These are phyloP conservation scores for Candida bentonensis DNA, from an alignment of 805 yeast genomes.

Conservation along the genomic window DNA sequence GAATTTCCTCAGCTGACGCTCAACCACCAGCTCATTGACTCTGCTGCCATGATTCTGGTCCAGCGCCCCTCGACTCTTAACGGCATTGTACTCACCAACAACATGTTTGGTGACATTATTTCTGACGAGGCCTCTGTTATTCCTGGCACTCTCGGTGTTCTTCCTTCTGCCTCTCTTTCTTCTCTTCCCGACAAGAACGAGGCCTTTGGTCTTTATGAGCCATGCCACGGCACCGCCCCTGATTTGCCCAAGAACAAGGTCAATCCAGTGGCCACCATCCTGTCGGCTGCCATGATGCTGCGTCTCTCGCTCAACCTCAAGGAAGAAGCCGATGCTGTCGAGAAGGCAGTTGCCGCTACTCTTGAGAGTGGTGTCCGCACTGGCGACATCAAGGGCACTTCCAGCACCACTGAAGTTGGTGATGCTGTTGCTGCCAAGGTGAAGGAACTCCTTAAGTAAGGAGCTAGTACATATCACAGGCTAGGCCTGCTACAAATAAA, in stretches of 20 bases:
- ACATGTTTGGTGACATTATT: conserved; percentile 97
- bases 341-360: conserved; percentile 72
- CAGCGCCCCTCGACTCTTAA: conserved; percentile 83
- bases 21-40: conserved; percentile 92
- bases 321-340: conserved; percentile 79
- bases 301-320: conserved; percentile 72
- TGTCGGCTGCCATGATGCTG: conserved; percentile 96
- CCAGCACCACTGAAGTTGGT: conserved; percentile 81
- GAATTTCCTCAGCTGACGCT: conserved; percentile 84
- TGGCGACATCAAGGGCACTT: conserved; percentile 79
- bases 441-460: conserved; percentile 30
- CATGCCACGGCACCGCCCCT: conserved; percentile 98
- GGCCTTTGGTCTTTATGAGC: conserved; percentile 95
- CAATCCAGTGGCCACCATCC: conserved; percentile 88
- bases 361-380: conserved; percentile 79
- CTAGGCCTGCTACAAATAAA: no score
- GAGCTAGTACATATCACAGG: no score
- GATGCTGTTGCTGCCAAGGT: conserved; percentile 79
- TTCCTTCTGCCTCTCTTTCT: conserved; percentile 93
- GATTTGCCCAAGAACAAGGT: conserved; percentile 79
- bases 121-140: conserved; percentile 97
- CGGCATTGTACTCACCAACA: conserved; percentile 84
- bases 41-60: conserved; percentile 96
- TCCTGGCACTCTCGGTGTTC: conserved; percentile 91
- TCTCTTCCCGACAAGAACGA: conserved; percentile 91